Percentiles rank a stretch among this genome's conserved stretches.
These are phyloP conservation scores for Colletotrichum sp. DNA, from an alignment of 2,329 filamentous ascomycete genomes.

Conservation along the genomic window DNA sequence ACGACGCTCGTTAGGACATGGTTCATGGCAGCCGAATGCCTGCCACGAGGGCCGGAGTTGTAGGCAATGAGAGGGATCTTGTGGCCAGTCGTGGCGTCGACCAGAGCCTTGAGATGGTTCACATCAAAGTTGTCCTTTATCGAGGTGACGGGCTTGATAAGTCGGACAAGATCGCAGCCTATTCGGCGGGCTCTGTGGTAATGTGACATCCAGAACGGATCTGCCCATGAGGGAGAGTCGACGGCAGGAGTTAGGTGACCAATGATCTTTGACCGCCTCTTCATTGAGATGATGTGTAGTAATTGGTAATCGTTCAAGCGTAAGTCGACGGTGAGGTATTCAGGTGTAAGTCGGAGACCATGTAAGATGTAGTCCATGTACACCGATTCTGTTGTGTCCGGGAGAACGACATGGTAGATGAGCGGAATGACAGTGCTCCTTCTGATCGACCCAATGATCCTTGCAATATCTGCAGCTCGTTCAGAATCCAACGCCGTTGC, in stretches of 20 bases:
- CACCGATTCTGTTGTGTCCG: constrained; percentile 29
- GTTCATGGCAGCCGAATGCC: constrained; percentile 72
- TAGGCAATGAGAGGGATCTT: constrained; percentile 65
- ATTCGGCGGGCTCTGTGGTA: constrained; percentile 63
- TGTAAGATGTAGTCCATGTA: constrained; percentile 66
- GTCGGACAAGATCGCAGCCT: constrained; percentile 67
- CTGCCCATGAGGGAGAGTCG: constrained; percentile 58
- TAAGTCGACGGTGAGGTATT: constrained; percentile 68
- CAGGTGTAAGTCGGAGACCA: constrained; percentile 65
- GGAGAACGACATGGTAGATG: constrained; percentile 55
- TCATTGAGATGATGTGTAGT: constrained; percentile 51
- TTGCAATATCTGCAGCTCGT: constrained; percentile 58
- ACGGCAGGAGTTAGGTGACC: constrained; percentile 54
- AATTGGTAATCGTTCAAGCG: constrained; percentile 58
- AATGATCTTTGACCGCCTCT: constrained; percentile 66
- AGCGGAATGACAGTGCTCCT: constrained; percentile 67
- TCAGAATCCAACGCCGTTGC: constrained; percentile 26
- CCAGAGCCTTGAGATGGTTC: constrained; percentile 56
- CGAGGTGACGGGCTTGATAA: constrained; percentile 61
- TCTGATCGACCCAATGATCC: constrained; percentile 64
- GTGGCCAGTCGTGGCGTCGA: constrained; percentile 46
- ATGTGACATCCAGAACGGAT: constrained; percentile 56
- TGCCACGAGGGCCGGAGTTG: constrained; percentile 68
- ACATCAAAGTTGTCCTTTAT: constrained; percentile 70
- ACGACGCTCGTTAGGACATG: constrained; percentile 66